Conservation (phyloP, 1,284 basidiomycete genomes). For the Fomitopsis schrenkii region DNA sequence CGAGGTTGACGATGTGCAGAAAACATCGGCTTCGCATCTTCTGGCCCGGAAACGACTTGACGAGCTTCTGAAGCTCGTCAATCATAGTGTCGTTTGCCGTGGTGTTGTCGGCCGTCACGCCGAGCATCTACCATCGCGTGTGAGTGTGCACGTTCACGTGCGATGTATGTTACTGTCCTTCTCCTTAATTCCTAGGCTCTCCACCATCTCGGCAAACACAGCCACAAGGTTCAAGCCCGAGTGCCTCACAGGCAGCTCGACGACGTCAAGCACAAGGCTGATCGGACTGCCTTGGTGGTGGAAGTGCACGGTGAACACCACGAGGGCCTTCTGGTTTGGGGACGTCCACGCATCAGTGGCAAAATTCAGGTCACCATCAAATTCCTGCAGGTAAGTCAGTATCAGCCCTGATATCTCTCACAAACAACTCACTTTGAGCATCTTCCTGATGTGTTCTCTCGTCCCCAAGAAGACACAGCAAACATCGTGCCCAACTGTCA, state of each 20-base stretch:
- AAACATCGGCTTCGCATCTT: background rate
- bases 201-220: background rate
- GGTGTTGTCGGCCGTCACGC: conserved; percentile 27
- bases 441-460: background rate
- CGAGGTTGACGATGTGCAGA: background rate
- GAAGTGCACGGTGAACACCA: background rate
- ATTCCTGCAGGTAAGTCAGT: background rate
- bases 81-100: conserved; percentile 30
- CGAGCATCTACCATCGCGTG: background rate
- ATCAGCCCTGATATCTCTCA: background rate
- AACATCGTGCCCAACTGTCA: background rate
- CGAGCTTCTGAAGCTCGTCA: conserved; percentile 16
- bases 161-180: background rate
- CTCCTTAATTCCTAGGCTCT: background rate
- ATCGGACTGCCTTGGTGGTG: background rate
- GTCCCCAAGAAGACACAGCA: background rate
- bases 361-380: background rate
- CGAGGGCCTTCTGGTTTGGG: background rate
- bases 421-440: background rate
- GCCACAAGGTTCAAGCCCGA: background rate
- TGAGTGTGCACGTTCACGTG: background rate
- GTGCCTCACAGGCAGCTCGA: background rate
- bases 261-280: background rate
- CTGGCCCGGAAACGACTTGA: background rate
- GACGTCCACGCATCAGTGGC: background rate